Conservation (phyloP, 441 rosid genomes). For the Pelargonium citronellum region DNA sequence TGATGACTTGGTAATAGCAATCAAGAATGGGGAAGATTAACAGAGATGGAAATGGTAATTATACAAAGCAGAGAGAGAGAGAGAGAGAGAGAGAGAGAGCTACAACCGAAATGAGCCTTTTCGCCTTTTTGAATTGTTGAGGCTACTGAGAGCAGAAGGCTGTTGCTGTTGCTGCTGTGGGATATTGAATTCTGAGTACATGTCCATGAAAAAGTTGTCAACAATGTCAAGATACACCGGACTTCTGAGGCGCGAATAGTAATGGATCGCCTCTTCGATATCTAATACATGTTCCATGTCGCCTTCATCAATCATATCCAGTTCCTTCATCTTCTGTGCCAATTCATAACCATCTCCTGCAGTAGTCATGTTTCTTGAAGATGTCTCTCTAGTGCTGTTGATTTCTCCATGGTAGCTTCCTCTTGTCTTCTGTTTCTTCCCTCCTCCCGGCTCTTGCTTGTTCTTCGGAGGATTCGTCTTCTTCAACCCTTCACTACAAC, state of each 20-base stretch:
- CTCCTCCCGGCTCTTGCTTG: conserved; percentile 11
- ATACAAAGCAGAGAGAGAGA: no score
- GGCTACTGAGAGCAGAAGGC: conserved; percentile 29
- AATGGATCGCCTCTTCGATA: conserved; percentile 87
- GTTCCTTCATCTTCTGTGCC: conserved; percentile 64
- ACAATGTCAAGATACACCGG: conserved; percentile 77
- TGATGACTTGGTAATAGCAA: no score
- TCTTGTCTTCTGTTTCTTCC: conserved; percentile 2
- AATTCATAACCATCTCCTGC: conserved; percentile 31
- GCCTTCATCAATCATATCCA: conserved; percentile 60
- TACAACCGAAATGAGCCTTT: conserved; percentile 44
- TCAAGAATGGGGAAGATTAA: no score
- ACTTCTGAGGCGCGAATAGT: conserved; percentile 72
- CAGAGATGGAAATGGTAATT: no score
- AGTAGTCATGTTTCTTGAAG: conserved; percentile 18
- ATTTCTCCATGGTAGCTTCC: conserved; percentile 20
- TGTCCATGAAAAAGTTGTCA: conserved; percentile 63
- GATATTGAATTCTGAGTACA: conserved; percentile 55
- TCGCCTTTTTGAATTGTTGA: conserved; percentile 34
- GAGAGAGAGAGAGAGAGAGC: neutral
- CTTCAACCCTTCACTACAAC: conserved; percentile 16
- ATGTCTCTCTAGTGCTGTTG: conserved; percentile 20
- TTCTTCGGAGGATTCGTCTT: neutral
- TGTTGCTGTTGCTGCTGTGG: conserved; percentile 20
- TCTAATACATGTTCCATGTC: conserved; percentile 77